Evolutionary conservation across 768 basidiomycete species (phyloP).

Genomic region (Suillus lakei): DNA sequence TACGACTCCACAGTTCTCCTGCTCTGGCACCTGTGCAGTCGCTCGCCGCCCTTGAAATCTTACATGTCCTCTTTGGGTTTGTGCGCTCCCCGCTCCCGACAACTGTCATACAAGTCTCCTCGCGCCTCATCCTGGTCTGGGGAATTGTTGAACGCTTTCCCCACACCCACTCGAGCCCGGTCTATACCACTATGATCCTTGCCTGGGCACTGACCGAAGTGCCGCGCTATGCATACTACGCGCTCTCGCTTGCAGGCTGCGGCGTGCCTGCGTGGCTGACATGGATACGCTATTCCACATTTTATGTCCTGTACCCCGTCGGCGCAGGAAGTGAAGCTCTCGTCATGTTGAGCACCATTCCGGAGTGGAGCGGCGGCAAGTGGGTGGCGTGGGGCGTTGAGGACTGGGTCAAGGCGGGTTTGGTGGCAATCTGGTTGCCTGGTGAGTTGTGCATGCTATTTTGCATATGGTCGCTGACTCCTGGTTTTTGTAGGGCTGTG

Average conservation of each 20-base stretch:
- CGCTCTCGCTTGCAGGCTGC: conserved; percentile 61
- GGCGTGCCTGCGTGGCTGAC: conserved; percentile 59
- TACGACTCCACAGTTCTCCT: conserved; percentile 61
- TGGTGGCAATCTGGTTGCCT: conserved; percentile 90
- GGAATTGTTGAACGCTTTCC: conserved; percentile 53
- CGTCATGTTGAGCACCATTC: conserved; percentile 79
- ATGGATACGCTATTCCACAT: conserved; percentile 88
- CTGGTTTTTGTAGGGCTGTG: conserved; percentile 44
- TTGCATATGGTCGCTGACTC: background rate
- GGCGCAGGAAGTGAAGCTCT: conserved; percentile 93
- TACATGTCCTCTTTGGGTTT: conserved; percentile 79
- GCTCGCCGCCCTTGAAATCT: conserved; percentile 80
- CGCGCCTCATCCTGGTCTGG: conserved; percentile 86
- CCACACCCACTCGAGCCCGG: conserved; percentile 66
- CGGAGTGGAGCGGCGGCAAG: conserved; percentile 47
- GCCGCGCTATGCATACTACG: conserved; percentile 91
- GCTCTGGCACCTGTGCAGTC: conserved; percentile 78
- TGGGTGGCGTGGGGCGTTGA: conserved; percentile 53
- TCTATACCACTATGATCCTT: conserved; percentile 90
- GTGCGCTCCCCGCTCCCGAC: conserved; percentile 80
- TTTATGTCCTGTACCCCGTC: conserved; percentile 91
- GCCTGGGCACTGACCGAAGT: conserved; percentile 94
- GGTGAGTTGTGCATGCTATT: conserved; percentile 49
- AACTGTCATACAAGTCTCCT: conserved; percentile 79
- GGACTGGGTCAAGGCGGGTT: conserved; percentile 58